These are phyloP conservation scores for Aspergillus biplanus DNA, from an alignment of 495 filamentous ascomycete genomes.

Conservation along the genomic window DNA sequence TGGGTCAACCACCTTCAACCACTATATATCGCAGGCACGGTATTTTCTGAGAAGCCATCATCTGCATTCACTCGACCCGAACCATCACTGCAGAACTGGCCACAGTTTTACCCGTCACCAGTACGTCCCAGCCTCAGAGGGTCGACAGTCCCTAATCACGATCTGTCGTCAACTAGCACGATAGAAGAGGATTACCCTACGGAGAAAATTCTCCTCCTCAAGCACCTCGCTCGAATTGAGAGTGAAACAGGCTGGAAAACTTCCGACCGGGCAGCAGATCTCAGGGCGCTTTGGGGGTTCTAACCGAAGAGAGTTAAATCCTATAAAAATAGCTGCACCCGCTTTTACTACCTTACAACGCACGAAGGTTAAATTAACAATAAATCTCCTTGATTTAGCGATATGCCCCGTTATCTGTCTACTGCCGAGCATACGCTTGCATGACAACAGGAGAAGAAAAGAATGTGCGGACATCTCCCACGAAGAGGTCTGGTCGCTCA, in stretches of 20 bases:
- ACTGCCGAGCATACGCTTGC: neutral
- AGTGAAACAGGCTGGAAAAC: constrained; percentile 27
- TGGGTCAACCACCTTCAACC: neutral
- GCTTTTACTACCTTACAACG: too few species aligned
- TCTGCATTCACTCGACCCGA: too few species aligned
- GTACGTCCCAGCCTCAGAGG: too few species aligned
- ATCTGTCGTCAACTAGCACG: too few species aligned
- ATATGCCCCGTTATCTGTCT: too few species aligned
- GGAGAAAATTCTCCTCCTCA: constrained; percentile 25
- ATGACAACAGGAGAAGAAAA: neutral
- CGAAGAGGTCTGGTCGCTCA: constrained; percentile 39
- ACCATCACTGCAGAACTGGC: too few species aligned
- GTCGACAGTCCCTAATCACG: too few species aligned
- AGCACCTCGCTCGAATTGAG: constrained; percentile 24
- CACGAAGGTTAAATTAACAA: too few species aligned
- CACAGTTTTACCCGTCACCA: too few species aligned
- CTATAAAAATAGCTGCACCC: too few species aligned
- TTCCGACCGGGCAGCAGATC: constrained; percentile 20
- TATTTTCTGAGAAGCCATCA: neutral
- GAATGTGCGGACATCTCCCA: neutral
- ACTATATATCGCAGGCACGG: neutral
- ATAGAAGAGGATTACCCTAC: constrained; percentile 12
- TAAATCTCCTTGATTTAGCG: too few species aligned
- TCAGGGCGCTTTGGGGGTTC: constrained; percentile 21
- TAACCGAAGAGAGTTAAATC: too few species aligned